phyloP scores from a whole-genome alignment of 2,329 filamentous ascomycete genomes.

The Trichophyton simii region DNA sequence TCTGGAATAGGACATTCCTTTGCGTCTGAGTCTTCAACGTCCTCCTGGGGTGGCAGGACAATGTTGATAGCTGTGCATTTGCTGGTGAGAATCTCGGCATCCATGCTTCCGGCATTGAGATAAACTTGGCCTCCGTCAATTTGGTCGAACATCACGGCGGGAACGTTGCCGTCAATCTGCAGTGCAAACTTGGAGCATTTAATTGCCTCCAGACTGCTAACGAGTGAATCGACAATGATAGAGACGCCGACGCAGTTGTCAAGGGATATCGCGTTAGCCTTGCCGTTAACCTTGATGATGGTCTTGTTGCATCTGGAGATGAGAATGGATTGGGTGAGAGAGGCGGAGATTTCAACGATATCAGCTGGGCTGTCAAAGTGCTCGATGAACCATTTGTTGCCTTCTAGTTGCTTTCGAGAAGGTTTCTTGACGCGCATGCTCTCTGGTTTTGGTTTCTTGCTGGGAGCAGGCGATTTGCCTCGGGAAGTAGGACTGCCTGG shows the following conservation, averaged over 20 bases:
- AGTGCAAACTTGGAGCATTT: constrained; percentile 89
- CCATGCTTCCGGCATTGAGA: constrained; percentile 63
- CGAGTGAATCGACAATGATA: constrained; percentile 75
- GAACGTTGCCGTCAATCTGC: constrained; percentile 76
- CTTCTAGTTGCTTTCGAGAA: constrained; percentile 63
- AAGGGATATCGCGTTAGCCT: constrained; percentile 91
- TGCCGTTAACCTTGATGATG: constrained; percentile 78
- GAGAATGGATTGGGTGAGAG: constrained; percentile 75
- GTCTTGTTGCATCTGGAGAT: constrained; percentile 87
- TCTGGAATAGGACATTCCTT: constrained; percentile 78
- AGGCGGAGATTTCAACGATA: constrained; percentile 68
- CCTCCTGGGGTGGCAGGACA: constrained; percentile 58
- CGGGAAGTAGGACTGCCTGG: constrained; percentile 46
- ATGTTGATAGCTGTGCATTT: constrained; percentile 82
- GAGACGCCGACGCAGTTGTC: constrained; percentile 80
- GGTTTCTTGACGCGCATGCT: constrained; percentile 76
- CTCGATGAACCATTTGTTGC: constrained; percentile 93
- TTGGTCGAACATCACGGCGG: constrained; percentile 83
- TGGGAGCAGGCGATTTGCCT: constrained; percentile 75
- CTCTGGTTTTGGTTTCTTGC: constrained; percentile 75
- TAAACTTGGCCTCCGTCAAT: constrained; percentile 84
- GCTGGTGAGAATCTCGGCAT: constrained; percentile 75
- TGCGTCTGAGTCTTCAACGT: constrained; percentile 62
- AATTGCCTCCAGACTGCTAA: constrained; percentile 87
- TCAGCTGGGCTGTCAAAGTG: constrained; percentile 70